These are phyloP conservation scores for Pharus latifolius DNA, from an alignment of 176 grass and related monocot genomes.

Conservation along the genomic window DNA sequence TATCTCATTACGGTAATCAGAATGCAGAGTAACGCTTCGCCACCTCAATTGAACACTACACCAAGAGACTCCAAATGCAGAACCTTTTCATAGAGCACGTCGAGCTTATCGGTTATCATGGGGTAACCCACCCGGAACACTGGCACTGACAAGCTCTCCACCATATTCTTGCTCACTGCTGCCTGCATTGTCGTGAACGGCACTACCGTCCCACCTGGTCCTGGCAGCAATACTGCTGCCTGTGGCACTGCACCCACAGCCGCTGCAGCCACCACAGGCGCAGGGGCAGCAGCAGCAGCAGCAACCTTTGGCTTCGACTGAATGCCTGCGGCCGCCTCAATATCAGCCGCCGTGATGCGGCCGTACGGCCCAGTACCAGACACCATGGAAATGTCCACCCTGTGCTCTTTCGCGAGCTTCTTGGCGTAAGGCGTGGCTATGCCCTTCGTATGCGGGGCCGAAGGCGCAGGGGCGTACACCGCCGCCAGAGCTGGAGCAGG, in stretches of 20 bases:
- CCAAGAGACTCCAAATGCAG: neutral
- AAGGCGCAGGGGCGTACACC: neutral
- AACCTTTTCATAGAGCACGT: slow-evolving; percentile 73
- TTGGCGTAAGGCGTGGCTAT: slow-evolving; percentile 61
- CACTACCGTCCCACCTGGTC: slow-evolving; percentile 47
- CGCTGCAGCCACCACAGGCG: neutral
- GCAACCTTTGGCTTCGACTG: slow-evolving; percentile 25
- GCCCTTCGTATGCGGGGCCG: slow-evolving; percentile 21
- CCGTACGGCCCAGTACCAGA: slow-evolving; percentile 49
- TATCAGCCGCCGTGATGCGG: slow-evolving; percentile 55
- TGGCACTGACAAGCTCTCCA: slow-evolving; percentile 73
- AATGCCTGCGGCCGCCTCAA: slow-evolving; percentile 67
- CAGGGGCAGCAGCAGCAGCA: slow-evolving; percentile 12
- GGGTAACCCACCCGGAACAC: slow-evolving; percentile 64
- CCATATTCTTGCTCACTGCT: slow-evolving; percentile 88
- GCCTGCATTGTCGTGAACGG: slow-evolving; percentile 82
- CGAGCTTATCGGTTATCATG: slow-evolving; percentile 56
- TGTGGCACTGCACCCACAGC: neutral
- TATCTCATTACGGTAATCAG: neutral
- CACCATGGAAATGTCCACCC: slow-evolving; percentile 45
- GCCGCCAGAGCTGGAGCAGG: slow-evolving; percentile 10
- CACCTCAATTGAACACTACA: neutral
- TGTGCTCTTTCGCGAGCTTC: slow-evolving; percentile 79
- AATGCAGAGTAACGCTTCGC: no score
- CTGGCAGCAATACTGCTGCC: slow-evolving; percentile 15